These are phyloP conservation scores for Ganoderma boninense DNA, from an alignment of 1,284 basidiomycete genomes.

Conservation along the genomic window DNA sequence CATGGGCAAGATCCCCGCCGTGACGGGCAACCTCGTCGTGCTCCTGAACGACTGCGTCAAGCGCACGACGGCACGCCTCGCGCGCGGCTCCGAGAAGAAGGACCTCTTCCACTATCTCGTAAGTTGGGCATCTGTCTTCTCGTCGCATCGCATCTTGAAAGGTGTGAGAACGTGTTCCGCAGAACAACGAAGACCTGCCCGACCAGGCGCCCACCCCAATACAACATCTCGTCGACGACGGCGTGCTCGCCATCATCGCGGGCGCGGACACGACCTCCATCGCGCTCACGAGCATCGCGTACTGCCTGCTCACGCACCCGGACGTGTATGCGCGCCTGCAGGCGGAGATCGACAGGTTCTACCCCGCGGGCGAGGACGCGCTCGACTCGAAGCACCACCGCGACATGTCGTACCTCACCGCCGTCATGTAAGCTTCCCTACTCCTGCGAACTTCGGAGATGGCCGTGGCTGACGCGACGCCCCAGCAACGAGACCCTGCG, in stretches of 20 bases:
- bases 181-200: constrained; percentile 35
- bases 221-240: constrained; percentile 27
- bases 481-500: constrained; percentile 66
- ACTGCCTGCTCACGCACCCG: constrained; percentile 33
- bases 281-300: constrained; percentile 33
- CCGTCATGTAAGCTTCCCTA: constrained; percentile 22
- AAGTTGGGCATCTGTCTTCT: background rate
- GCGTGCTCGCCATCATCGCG: constrained; percentile 31
- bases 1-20: constrained; percentile 5
- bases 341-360: constrained; percentile 41
- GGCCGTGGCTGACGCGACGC: background rate
- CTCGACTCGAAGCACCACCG: constrained; percentile 33
- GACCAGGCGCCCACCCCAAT: constrained; percentile 19
- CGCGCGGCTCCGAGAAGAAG: constrained; percentile 21
- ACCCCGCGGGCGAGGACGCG: constrained; percentile 36
- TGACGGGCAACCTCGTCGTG: constrained; percentile 12
- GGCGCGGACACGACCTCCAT: constrained; percentile 44
- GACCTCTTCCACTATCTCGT: constrained; percentile 36
- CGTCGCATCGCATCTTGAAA: too few species aligned
- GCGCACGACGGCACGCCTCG: constrained; percentile 15
- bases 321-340: constrained; percentile 33
- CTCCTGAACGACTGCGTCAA: constrained; percentile 15
- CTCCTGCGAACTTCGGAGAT: too few species aligned
- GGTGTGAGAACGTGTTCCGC: too few species aligned
- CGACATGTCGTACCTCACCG: constrained; percentile 42